Conservation (phyloP, 371 early-diverging fungal species). For the Mortierella sp. region DNA sequence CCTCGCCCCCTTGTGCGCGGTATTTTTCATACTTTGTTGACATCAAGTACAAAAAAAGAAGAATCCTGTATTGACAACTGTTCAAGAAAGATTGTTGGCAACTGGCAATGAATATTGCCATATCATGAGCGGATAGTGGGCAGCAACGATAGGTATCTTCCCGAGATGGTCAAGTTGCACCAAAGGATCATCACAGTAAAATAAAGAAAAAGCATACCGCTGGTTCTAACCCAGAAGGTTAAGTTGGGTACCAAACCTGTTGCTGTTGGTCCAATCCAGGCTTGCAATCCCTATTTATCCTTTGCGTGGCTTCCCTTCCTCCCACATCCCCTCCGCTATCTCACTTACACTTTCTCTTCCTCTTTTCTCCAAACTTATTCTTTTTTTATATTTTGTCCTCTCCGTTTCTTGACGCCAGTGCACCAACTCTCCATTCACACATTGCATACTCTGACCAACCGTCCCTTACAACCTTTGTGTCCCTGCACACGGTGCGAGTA, state of each 20-base stretch:
- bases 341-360: neutral
- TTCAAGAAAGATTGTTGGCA: too few relatives aligned
- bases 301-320: conserved; percentile 2
- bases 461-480: neutral
- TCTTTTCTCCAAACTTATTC: neutral
- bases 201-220: too few relatives aligned
- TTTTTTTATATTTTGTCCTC: neutral
- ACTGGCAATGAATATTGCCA: neutral
- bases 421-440: neutral
- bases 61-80: neutral
- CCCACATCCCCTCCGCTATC: neutral
- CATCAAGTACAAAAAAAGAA: neutral
- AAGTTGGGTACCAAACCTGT: neutral
- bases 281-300: neutral
- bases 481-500: neutral
- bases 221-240: neutral
- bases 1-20: conserved; percentile 1
- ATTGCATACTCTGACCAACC: neutral
- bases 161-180: neutral
- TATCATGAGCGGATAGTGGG: neutral
- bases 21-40: conserved; percentile 4
- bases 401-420: neutral
- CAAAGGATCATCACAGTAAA: neutral
- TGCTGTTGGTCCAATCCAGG: neutral
- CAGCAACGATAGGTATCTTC: neutral